Base-by-base conservation (phyloP, 2,329 filamentous ascomycete genomes). In the Colletotrichum cereale region DNA sequence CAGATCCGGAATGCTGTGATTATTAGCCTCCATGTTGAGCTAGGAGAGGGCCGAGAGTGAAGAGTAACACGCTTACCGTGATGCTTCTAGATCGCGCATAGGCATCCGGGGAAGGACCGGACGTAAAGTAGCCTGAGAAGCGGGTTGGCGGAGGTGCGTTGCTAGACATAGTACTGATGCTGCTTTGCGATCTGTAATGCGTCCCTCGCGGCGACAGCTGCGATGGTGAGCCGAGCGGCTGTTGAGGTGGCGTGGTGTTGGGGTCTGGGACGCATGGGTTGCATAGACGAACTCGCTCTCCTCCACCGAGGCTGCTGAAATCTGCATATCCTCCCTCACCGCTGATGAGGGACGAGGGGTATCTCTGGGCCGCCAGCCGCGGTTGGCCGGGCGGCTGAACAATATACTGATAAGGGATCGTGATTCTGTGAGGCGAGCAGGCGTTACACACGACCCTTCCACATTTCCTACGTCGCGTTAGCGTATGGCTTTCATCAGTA, bases 401-500 rank as follows among this genome's bases (percentile, higher is more conserved):
- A 74, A 98, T 97, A 80, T 94, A 98, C 78, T 96, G 93, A 74
- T 95, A 89, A 1, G 96, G 96, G 74, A 98, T 98, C 4, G 93
- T 97, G 78, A 98, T 98, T 73, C 95, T 90, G 81, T 98, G 96
- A 4, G 96, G 96, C 3, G 96, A 98, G 83, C 96, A 98, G 26
- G 90, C 87, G 69, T 91, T 91, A 81, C 96, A 98, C 31, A 98
- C 96, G 11, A 98, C 95, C 73, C 95, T 87, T 56, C 96, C 96
- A 79, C 96, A 98, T 88, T 97, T 98, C 75, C 91, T 93, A 58
- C 5, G 18, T 50, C 42, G 31, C 40, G 24, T 72, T 47, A 71
- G 58, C 31, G 53, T 29, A 24, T 47, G 42, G 47, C 53, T 57
- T 57, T 38, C 36, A 55, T 36, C 44, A 18, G 36, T 44, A 26